Evolutionary conservation across 768 basidiomycete genomes (phyloP).

Genomic region (Trametes coccinea): DNA sequence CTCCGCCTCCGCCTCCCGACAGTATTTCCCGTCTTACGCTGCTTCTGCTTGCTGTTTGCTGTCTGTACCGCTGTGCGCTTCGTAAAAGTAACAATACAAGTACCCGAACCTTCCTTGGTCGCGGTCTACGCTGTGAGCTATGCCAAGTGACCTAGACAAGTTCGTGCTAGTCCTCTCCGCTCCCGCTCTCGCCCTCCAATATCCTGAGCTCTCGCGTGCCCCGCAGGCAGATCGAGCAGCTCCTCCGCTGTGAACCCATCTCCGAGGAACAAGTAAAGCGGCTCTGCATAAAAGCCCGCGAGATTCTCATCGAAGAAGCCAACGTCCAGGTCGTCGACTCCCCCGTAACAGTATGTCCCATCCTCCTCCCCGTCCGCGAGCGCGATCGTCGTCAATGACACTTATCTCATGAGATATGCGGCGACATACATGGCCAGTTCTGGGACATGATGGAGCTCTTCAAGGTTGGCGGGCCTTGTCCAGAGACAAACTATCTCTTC

Average conservation of each 20-base stretch:
- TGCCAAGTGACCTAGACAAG: constrained; percentile 23
- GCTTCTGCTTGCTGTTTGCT: too few species aligned
- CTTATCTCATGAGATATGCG: constrained; percentile 63
- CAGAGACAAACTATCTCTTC: constrained; percentile 93
- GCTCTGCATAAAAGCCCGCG: constrained; percentile 92
- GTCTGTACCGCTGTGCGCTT: neutral
- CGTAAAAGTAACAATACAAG: neutral
- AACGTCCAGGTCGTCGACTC: constrained; percentile 97
- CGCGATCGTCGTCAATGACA: constrained; percentile 11
- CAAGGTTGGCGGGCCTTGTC: constrained; percentile 89
- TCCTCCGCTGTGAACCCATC: constrained; percentile 91
- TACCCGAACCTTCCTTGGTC: neutral
- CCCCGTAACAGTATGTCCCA: constrained; percentile 81
- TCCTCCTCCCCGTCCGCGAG: constrained; percentile 23
- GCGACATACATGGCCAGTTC: constrained; percentile 97
- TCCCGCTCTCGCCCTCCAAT: neutral
- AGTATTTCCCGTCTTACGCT: too few species aligned
- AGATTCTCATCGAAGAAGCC: constrained; percentile 96
- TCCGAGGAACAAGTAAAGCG: constrained; percentile 95
- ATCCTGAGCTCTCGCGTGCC: constrained; percentile 2
- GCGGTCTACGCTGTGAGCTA: neutral
- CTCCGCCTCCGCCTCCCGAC: neutral
- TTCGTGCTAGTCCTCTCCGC: constrained; percentile 12
- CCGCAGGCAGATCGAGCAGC: constrained; percentile 88
- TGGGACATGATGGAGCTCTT: constrained; percentile 96